phyloP scores from a whole-genome alignment of 345 rosid genomes.

The Aurinia saxatilis region DNA sequence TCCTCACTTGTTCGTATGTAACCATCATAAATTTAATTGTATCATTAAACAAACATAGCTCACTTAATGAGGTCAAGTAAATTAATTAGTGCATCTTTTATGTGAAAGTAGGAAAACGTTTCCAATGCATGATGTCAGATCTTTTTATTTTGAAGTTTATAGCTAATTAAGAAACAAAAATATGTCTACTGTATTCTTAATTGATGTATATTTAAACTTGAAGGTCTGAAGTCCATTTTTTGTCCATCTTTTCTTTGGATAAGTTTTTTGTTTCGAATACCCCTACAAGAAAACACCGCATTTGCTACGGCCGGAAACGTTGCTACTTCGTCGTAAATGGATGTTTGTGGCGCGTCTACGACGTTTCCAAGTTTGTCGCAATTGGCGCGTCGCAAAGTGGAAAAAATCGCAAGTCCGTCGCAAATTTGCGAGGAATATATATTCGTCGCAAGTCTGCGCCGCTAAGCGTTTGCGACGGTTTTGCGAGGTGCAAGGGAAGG shows the following conservation, averaged over 20 bases:
- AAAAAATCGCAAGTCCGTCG: too few relatives aligned
- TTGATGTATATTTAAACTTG: neutral
- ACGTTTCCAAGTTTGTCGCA: too few relatives aligned
- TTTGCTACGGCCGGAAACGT: too few relatives aligned
- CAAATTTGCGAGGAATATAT: too few relatives aligned
- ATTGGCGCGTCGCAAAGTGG: too few relatives aligned
- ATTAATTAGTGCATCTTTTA: conserved; percentile 2
- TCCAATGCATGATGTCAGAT: neutral
- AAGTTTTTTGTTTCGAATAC: neutral
- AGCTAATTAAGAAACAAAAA: neutral
- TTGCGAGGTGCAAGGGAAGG: too few relatives aligned
- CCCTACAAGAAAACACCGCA: too few relatives aligned
- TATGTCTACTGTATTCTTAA: neutral
- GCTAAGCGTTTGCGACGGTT: too few relatives aligned
- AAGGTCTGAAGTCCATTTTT: neutral
- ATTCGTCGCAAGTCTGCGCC: too few relatives aligned
- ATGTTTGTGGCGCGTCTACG: too few relatives aligned
- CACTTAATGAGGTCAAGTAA: conserved; percentile 12
- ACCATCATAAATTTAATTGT: conserved; percentile 4
- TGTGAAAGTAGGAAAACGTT: conserved; percentile 5
- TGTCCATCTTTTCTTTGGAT: neutral
- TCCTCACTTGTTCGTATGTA: conserved; percentile 7
- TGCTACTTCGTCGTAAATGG: too few relatives aligned
- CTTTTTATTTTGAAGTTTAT: neutral
- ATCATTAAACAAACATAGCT: conserved; percentile 9